Conservation (phyloP, 176 grass and related monocot species). For the Puya raimondii region DNA sequence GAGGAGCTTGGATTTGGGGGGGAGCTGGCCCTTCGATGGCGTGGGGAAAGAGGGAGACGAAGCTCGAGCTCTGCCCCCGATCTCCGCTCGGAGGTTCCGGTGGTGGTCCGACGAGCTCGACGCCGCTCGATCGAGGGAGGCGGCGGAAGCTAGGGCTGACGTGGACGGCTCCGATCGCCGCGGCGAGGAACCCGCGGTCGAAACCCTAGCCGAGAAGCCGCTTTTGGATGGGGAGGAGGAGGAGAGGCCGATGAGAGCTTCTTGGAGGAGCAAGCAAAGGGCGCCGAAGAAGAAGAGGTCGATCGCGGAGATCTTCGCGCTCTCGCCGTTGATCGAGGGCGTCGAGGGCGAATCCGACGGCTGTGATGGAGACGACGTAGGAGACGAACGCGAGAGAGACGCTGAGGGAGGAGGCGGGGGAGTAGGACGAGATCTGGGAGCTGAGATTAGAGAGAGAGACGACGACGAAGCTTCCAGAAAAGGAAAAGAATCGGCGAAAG, state of each 20-base stretch:
- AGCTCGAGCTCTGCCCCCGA: constrained; percentile 22
- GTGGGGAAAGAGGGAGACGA: neutral
- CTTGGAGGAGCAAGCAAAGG: constrained; percentile 18
- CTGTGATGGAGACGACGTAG: neutral
- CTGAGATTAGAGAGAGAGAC: neutral
- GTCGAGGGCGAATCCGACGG: neutral
- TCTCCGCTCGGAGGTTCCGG: constrained; percentile 29
- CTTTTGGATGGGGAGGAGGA: neutral
- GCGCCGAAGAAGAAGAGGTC: constrained; percentile 57
- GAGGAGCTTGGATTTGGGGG: constrained; percentile 13
- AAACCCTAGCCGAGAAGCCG: neutral
- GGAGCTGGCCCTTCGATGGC: constrained; percentile 16
- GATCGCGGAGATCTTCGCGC: constrained; percentile 49
- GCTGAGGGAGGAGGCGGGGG: neutral
- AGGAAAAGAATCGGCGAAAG: neutral
- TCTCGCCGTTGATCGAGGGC: constrained; percentile 20
- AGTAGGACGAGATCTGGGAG: neutral
- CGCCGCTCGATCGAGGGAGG: neutral
- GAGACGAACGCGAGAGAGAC: neutral
- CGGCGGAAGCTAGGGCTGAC: neutral
- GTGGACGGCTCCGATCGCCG: neutral
- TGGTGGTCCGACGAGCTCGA: constrained; percentile 54
- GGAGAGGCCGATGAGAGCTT: neutral
- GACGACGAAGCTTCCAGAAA: neutral
- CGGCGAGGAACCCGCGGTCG: neutral